A percentile compares a stretch with the other conserved stretches of the same genome.
phyloP scores from a whole-genome alignment of 495 filamentous ascomycete genomes.

The Penicillium canescens region DNA sequence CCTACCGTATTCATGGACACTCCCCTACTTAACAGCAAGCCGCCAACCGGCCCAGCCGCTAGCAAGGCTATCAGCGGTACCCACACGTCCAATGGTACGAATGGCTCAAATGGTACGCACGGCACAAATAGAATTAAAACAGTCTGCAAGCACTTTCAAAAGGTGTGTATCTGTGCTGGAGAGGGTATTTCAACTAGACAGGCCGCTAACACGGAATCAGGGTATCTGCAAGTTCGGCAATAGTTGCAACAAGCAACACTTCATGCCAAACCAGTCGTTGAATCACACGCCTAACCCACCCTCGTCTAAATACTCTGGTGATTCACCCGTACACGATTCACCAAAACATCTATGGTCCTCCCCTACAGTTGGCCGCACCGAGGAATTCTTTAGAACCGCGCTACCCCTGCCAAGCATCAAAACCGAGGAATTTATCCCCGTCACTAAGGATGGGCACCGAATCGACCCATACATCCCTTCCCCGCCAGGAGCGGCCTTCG shows the following conservation, averaged over 20 bases:
- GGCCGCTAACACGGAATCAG: slow-evolving; percentile 16
- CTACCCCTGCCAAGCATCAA: slow-evolving; percentile 26
- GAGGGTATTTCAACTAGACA: not conserved
- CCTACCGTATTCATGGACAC: slow-evolving; percentile 45
- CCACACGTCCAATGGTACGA: slow-evolving; percentile 5
- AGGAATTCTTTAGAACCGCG: slow-evolving; percentile 23
- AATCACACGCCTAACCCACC: slow-evolving; percentile 18
- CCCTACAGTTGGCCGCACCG: slow-evolving; percentile 20
- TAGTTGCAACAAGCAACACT: slow-evolving; percentile 38
- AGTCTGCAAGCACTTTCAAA: slow-evolving; percentile 42
- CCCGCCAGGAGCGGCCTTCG: slow-evolving; percentile 27
- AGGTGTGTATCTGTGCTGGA: slow-evolving; percentile 19
- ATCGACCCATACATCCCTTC: slow-evolving; percentile 38
- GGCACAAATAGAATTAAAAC: slow-evolving; percentile 16
- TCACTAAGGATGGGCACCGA: slow-evolving; percentile 46
- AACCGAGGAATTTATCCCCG: slow-evolving; percentile 34
- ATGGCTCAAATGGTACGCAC: not conserved
- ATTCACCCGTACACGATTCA: slow-evolving; percentile 15
- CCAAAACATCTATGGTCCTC: slow-evolving; percentile 19
- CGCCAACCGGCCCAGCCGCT: slow-evolving; percentile 6
- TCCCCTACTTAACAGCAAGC: slow-evolving; percentile 24
- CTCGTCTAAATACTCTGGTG: slow-evolving; percentile 11
- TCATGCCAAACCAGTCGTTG: slow-evolving; percentile 23
- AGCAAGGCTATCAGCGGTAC: slow-evolving; percentile 2
- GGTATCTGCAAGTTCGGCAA: slow-evolving; percentile 43